A percentile compares a stretch with the other conserved stretches of the same genome.
Conservation (phyloP, 371 early-diverging fungal genomes). For the Mucor velutinosus region DNA sequence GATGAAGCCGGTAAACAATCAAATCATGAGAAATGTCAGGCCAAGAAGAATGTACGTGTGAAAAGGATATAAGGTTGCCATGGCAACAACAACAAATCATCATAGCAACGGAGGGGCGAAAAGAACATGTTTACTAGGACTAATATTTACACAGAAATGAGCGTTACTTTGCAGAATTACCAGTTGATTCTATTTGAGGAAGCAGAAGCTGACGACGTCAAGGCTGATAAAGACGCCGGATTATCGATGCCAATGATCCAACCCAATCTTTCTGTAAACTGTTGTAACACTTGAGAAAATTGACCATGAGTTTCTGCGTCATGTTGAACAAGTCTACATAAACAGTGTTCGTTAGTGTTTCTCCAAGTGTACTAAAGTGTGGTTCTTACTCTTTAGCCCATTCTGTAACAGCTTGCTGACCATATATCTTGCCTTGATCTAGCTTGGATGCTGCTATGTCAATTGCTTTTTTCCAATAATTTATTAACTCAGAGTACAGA, state of each 20-base stretch:
- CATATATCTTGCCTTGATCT: conserved; percentile 77
- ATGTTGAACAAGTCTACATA: conserved; percentile 51
- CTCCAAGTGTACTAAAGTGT: background rate
- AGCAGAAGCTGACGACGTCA: background rate
- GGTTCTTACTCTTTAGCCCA: conserved; percentile 74
- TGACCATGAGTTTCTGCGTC: conserved; percentile 45
- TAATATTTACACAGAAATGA: background rate
- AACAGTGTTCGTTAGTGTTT: background rate
- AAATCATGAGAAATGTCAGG: background rate
- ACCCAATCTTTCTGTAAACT: conserved; percentile 62
- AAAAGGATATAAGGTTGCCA: background rate
- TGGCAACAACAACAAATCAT: background rate
- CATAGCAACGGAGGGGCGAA: background rate
- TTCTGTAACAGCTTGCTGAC: conserved; percentile 69
- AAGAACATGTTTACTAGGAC: background rate
- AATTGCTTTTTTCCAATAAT: conserved; percentile 74
- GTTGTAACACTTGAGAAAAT: conserved; percentile 55
- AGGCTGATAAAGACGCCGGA: background rate
- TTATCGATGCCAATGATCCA: conserved; percentile 64
- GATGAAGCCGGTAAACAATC: background rate
- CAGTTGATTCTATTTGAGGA: background rate
- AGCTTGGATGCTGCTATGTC: conserved; percentile 68
- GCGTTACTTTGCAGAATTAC: background rate
- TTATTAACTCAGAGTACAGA: conserved; percentile 65
- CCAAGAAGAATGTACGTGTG: background rate